Conservation (phyloP, 257 asterid species). For the Salvia splendens region DNA sequence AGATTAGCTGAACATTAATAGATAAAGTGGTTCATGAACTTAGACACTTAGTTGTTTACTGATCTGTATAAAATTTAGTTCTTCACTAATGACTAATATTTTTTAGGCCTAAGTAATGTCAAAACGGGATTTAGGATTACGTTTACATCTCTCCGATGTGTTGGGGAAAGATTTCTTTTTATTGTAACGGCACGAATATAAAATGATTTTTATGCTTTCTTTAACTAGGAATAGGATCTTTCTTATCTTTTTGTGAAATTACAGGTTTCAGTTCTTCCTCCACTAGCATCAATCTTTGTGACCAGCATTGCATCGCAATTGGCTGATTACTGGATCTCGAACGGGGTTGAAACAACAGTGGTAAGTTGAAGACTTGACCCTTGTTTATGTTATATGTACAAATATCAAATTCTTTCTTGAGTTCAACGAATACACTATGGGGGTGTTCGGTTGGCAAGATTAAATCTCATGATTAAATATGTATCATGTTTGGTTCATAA, state of each 20-base stretch:
- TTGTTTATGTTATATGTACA: neutral
- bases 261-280: constrained; percentile 98
- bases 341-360: constrained; percentile 83
- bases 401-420: neutral
- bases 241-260: constrained; percentile 24
- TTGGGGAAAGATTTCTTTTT: neutral
- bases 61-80: neutral
- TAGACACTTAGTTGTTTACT: constrained; percentile 1
- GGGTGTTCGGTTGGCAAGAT: too few relatives aligned
- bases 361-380: constrained; percentile 44
- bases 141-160: neutral
- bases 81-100: neutral
- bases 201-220: neutral
- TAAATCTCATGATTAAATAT: too few relatives aligned
- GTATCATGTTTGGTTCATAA: too few relatives aligned
- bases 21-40: neutral
- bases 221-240: constrained; percentile 1
- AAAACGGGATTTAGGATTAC: neutral
- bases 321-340: constrained; percentile 81
- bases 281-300: constrained; percentile 86
- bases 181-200: neutral
- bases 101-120: neutral
- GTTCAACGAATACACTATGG: constrained; percentile 1
- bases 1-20: neutral
- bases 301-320: constrained; percentile 88